Base-by-base conservation (phyloP, 805 yeast genomes). In the Candida maris region DNA sequence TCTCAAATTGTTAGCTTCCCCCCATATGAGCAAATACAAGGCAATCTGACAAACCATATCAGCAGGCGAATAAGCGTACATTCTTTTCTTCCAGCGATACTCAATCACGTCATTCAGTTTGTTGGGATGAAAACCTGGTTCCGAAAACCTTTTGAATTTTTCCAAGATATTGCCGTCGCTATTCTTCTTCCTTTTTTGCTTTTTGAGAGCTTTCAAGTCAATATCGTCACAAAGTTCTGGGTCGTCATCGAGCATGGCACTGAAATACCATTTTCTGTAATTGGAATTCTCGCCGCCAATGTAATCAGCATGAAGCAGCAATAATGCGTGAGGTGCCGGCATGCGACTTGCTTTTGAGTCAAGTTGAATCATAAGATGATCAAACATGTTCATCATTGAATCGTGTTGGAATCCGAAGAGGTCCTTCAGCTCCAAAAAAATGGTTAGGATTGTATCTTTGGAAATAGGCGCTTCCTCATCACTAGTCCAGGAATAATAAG, bases 241-340 rank as follows among this genome's bases (percentile, higher is more conserved):
- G 61, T 88, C 96, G 32, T 82, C 61, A 46, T 81, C 88, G 24
- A 83, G 64, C 59, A 81, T 86, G 6, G 95, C 86, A 30, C 94
- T 86, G 61, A 89, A 85, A 58, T 79, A 87, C 97, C 97, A 91
- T 60, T 85, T 87, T 53, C 81, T 75, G 61, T 81, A 91, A 61
- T 91, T 91, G 3, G 97, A 75, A 41, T 79, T 68, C 33, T 80
- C 85, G 13, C 97, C 97, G 0, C 96, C 97, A 43, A 91, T 86
- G 60, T 91, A 91, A 44, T 89, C 95, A 1, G 87, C 80, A 61
- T 91, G 97, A 22, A 91, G 62, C 0, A 91, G 75, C 2, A 79
- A 54, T 38, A 91, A 65, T 0, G 97, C 97, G 39, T 65, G 71
- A 23, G 66, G 59, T 3, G 95, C 84, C 2, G 79, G 61, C 72